Conservation (phyloP, 306 rosid species). For the Alnus rubra region DNA sequence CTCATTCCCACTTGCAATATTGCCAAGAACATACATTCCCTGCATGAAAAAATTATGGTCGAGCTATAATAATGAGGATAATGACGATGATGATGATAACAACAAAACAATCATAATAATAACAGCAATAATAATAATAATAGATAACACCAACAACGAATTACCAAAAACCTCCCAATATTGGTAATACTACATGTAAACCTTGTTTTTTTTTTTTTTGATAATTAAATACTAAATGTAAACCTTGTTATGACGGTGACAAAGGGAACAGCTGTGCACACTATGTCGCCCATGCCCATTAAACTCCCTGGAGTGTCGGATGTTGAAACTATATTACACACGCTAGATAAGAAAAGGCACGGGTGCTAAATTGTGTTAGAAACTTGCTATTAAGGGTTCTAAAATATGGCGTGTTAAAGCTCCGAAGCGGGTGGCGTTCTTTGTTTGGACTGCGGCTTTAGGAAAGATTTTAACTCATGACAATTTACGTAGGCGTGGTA, state of each 20-base stretch:
- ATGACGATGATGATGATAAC: neutral
- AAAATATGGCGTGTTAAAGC: too few species aligned
- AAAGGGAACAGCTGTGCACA: neutral
- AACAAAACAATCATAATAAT: slow-evolving; percentile 5
- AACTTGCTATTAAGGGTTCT: neutral
- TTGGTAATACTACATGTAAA: neutral
- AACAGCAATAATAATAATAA: too few species aligned
- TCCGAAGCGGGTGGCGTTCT: too few species aligned
- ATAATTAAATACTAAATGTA: neutral
- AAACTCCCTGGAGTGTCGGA: neutral
- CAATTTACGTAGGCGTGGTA: too few species aligned
- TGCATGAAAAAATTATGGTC: slow-evolving; percentile 36
- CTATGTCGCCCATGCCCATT: neutral
- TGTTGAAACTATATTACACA: neutral
- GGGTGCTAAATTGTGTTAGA: neutral
- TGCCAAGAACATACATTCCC: slow-evolving; percentile 78
- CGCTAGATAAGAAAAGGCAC: neutral
- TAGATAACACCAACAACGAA: too few species aligned
- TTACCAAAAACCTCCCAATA: neutral
- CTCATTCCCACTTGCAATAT: slow-evolving; percentile 81
- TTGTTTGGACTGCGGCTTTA: too few species aligned
- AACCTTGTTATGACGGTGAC: neutral
- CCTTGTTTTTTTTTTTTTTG: neutral
- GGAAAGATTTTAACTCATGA: too few species aligned
- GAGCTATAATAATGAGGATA: slow-evolving; percentile 10